A percentile compares a stretch with the other conserved stretches of the same genome.
Conservation (phyloP, 2,329 filamentous ascomycete species). For the Fusarium hainanense region DNA sequence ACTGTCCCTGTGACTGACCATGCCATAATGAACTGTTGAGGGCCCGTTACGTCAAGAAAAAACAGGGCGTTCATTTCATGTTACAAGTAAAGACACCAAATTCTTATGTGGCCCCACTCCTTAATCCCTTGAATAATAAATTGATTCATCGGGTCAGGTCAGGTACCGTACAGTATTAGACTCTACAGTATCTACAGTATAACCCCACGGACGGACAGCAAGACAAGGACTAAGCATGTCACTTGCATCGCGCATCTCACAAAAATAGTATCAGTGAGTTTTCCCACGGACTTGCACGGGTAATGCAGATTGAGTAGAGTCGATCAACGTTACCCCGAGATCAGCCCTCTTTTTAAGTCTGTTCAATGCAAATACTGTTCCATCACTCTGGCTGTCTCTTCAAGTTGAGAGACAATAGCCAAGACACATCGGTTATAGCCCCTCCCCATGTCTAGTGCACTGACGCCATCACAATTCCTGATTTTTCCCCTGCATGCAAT, state of each 20-base stretch:
- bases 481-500: slow-evolving; percentile 30
- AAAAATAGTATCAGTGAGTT: slow-evolving; percentile 7
- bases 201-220: not conserved
- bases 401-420: not conserved
- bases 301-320: slow-evolving; percentile 6
- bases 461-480: slow-evolving; percentile 31
- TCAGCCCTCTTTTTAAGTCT: not conserved
- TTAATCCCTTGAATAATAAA: not conserved
- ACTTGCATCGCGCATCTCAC: slow-evolving; percentile 1
- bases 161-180: slow-evolving; percentile 13
- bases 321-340: slow-evolving; percentile 9
- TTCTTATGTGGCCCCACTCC: slow-evolving; percentile 1
- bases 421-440: slow-evolving; percentile 13
- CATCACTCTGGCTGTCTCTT: no score
- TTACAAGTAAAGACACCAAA: slow-evolving; percentile 19
- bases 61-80: slow-evolving; percentile 4
- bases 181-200: slow-evolving; percentile 6
- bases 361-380: no score
- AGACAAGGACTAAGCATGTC: slow-evolving; percentile 1
- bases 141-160: slow-evolving; percentile 1
- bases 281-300: not conserved
- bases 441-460: slow-evolving; percentile 21
- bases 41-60: slow-evolving; percentile 13
- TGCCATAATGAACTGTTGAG: not conserved
- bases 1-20: not conserved